Conservation (phyloP, 2,329 filamentous ascomycete genomes). For the Mycosphaerella sp. region DNA sequence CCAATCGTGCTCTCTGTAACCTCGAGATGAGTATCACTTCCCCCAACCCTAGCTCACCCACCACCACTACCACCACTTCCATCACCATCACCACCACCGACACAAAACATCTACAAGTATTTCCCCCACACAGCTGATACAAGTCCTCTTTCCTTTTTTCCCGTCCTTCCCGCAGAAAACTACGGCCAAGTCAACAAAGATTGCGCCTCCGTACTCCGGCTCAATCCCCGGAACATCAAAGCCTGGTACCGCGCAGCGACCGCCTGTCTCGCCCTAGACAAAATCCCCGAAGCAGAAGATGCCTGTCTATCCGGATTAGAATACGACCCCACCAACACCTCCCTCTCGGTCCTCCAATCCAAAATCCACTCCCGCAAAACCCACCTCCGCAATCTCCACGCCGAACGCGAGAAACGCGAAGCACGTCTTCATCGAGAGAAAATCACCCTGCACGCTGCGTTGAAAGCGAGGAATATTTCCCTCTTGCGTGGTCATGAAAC, state of each 20-base stretch:
- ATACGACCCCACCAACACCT: constrained; percentile 62
- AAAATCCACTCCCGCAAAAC: constrained; percentile 58
- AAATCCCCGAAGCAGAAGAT: constrained; percentile 72
- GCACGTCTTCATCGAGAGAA: constrained; percentile 52
- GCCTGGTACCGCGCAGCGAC: constrained; percentile 79
- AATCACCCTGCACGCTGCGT: constrained; percentile 44
- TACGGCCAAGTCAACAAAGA: constrained; percentile 81
- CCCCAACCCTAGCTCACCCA: constrained; percentile 4
- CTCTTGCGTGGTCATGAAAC: no score
- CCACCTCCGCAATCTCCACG: constrained; percentile 50
- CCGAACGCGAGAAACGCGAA: constrained; percentile 41
- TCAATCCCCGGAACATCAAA: constrained; percentile 79
- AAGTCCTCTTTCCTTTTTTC: neutral
- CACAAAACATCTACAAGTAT: no score
- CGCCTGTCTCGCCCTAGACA: constrained; percentile 72
- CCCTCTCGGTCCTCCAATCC: constrained; percentile 55
- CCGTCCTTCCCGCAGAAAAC: constrained; percentile 52
- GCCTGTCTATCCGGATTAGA: constrained; percentile 66
- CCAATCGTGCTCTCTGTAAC: constrained; percentile 86
- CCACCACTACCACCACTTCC: neutral
- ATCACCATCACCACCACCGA: neutral
- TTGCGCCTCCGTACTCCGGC: constrained; percentile 68
- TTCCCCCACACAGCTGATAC: neutral
- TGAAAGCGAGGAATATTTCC: constrained; percentile 63
- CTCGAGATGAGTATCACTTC: constrained; percentile 61